Evolutionary conservation across 352 stramenopile genomes (phyloP).

Genomic region (Globisporangium parvum): DNA sequence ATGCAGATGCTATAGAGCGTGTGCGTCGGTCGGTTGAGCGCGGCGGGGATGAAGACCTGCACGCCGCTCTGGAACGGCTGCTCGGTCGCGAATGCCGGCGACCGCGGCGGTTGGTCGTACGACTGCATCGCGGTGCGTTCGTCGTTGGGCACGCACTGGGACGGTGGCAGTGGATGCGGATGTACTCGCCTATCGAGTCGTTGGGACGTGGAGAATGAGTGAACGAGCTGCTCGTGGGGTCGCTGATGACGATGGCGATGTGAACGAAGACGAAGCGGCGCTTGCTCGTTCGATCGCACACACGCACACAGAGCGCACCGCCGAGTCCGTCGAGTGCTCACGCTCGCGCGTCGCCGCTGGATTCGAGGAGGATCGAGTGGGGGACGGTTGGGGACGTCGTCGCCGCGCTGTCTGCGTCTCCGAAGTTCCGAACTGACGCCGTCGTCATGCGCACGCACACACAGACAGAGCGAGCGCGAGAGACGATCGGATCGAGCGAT

Average conservation of each 20-base stretch:
- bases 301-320: background rate
- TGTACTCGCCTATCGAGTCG: no score
- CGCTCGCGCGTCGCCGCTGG: background rate
- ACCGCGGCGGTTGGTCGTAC: background rate
- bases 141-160: background rate
- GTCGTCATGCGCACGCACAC: background rate
- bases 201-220: no score
- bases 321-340: no score
- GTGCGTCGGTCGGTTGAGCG: conserved; percentile 75
- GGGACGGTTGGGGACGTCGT: background rate
- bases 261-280: no score
- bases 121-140: background rate
- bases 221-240: no score
- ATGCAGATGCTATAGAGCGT: conserved; percentile 85
- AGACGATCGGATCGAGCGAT: background rate
- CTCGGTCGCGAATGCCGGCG: conserved; percentile 2
- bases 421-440: conserved; percentile 12
- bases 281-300: background rate
- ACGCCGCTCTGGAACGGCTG: conserved; percentile 34
- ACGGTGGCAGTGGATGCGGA: no score
- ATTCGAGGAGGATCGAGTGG: background rate
- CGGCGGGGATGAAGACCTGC: conserved; percentile 77
- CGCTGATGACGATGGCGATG: no score
- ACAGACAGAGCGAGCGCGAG: no score
- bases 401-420: background rate